Evolutionary conservation across 495 filamentous ascomycete species (phyloP).

Genomic region (Aspergillus homomorphus): DNA sequence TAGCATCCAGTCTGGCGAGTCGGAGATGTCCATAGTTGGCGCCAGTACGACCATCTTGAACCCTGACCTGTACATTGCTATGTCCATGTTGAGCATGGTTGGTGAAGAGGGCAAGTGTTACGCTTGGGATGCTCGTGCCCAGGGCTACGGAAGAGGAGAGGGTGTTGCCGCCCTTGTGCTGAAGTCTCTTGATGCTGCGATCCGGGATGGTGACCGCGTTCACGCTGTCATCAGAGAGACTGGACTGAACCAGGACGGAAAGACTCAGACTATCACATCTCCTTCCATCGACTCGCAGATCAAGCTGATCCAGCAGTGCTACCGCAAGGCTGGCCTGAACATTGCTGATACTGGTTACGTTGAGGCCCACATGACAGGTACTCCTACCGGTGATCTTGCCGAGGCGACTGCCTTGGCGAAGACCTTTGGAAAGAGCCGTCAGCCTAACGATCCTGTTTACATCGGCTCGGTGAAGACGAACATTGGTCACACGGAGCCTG

Average conservation of each 20-base stretch:
- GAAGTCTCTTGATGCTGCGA: constrained; percentile 36
- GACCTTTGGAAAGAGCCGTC: constrained; percentile 17
- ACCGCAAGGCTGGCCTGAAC: constrained; percentile 44
- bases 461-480: constrained; percentile 41
- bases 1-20: constrained; percentile 12
- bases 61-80: constrained; percentile 24
- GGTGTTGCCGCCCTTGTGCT: constrained; percentile 34
- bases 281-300: constrained; percentile 57
- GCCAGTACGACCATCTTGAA: constrained; percentile 37
- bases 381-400: constrained; percentile 57
- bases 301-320: constrained; percentile 50
- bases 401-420: constrained; percentile 52
- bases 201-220: constrained; percentile 37
- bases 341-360: constrained; percentile 16
- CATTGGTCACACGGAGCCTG: constrained; percentile 36
- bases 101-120: constrained; percentile 32
- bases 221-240: constrained; percentile 42
- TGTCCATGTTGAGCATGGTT: constrained; percentile 28
- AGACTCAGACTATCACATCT: constrained; percentile 19
- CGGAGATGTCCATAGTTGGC: constrained; percentile 20
- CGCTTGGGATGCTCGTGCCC: constrained; percentile 33
- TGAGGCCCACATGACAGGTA: constrained; percentile 53
- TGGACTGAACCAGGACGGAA: constrained; percentile 43
- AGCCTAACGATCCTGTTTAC: constrained; percentile 8
- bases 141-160: constrained; percentile 36